Evolutionary conservation across 179 eudicot genomes (phyloP).

Genomic region (Actinidia polygama): DNA sequence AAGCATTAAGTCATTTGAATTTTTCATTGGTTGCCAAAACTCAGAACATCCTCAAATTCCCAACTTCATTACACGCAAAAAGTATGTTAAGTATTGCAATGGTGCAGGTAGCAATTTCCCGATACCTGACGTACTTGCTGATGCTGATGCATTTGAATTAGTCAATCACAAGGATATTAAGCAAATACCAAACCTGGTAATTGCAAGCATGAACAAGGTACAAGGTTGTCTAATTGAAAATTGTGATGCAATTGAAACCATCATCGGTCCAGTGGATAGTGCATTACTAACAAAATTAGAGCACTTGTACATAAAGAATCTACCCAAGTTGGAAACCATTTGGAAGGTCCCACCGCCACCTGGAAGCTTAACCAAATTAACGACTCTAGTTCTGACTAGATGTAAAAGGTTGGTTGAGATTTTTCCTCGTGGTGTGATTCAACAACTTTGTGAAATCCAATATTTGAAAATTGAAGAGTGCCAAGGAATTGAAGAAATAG

Average conservation of each 20-base stretch:
- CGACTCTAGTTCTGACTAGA: neutral
- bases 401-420: neutral
- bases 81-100: slow-evolving; percentile 14
- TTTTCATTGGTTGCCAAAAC: slow-evolving; percentile 18
- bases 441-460: neutral
- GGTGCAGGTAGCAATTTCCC: neutral
- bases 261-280: neutral
- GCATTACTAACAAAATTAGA: neutral
- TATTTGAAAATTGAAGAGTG: neutral
- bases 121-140: neutral
- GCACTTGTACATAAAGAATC: neutral
- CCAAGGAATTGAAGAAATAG: neutral
- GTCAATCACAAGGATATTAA: slow-evolving; percentile 11
- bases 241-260: slow-evolving; percentile 5
- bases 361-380: slow-evolving; percentile 3
- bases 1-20: neutral
- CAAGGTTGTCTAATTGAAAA: neutral
- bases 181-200: neutral
- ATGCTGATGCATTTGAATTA: slow-evolving; percentile 7
- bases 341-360: neutral
- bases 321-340: neutral
- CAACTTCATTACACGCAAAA: neutral
- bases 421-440: neutral
- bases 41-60: neutral
- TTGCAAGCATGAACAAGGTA: neutral